A percentile compares a stretch with the other conserved stretches of the same genome.
Conservation (phyloP, 192 early-diverging fungal species). For the Backusella psychrophila region DNA sequence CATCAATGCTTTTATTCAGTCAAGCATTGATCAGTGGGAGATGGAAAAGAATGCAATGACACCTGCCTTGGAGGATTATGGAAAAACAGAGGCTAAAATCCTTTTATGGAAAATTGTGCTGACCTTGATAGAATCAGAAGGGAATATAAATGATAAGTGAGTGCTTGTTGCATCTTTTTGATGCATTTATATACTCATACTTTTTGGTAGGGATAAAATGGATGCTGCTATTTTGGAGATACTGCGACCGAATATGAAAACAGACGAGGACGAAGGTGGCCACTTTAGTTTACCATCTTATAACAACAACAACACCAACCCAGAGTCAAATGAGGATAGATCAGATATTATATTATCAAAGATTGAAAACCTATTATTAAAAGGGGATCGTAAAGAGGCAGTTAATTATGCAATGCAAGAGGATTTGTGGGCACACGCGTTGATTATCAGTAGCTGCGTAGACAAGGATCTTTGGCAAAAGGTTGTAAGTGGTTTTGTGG, state of each 20-base stretch:
- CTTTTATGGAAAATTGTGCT: slow-evolving; percentile 65
- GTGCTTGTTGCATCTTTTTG: neutral
- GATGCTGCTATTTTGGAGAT: slow-evolving; percentile 49
- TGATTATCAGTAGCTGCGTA: slow-evolving; percentile 86
- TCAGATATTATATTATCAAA: slow-evolving; percentile 44
- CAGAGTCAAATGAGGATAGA: slow-evolving; percentile 11
- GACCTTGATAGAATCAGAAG: slow-evolving; percentile 63
- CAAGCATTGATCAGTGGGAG: slow-evolving; percentile 27
- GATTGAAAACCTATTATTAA: slow-evolving; percentile 60
- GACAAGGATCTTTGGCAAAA: slow-evolving; percentile 81
- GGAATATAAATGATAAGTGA: slow-evolving; percentile 54
- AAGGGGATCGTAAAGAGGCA: slow-evolving; percentile 56
- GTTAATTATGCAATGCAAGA: slow-evolving; percentile 44
- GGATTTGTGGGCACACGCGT: slow-evolving; percentile 84
- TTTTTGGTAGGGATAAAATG: slow-evolving; percentile 30
- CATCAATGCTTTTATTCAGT: slow-evolving; percentile 39
- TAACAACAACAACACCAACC: neutral
- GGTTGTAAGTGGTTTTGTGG: slow-evolving; percentile 70
- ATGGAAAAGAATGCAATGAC: neutral
- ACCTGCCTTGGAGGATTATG: slow-evolving; percentile 4
- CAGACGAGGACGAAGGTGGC: slow-evolving; percentile 23
- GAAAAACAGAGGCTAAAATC: slow-evolving; percentile 15
- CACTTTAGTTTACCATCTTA: slow-evolving; percentile 39
- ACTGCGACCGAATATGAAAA: slow-evolving; percentile 26
- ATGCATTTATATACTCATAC: neutral